A percentile compares a stretch with the other conserved stretches of the same genome.
phyloP scores from a whole-genome alignment of 2,329 filamentous ascomycete genomes.

The Zymoseptoria ardabiliae region DNA sequence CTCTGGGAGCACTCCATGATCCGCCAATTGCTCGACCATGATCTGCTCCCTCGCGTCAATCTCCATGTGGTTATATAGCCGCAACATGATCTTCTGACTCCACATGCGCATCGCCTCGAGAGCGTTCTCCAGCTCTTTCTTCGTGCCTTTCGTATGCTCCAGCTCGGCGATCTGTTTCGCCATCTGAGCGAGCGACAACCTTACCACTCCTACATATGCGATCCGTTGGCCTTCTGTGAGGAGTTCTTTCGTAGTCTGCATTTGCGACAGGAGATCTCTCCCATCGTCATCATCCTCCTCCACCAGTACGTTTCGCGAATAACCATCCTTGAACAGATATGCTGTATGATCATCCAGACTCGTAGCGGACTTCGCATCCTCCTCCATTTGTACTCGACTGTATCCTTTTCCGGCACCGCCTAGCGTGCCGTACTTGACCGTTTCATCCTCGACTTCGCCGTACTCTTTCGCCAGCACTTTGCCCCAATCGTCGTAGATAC shows the following conservation, averaged over 20 bases:
- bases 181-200: slow-evolving; percentile 74
- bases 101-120: slow-evolving; percentile 85
- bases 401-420: slow-evolving; percentile 93
- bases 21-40: slow-evolving; percentile 95
- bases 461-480: slow-evolving; percentile 77
- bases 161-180: slow-evolving; percentile 58
- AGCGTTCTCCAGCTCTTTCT: slow-evolving; percentile 63
- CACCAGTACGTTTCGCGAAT: slow-evolving; percentile 51
- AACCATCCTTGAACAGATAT: slow-evolving; percentile 78
- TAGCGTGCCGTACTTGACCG: slow-evolving; percentile 65
- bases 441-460: slow-evolving; percentile 59
- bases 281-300: slow-evolving; percentile 66
- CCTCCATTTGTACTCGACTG: slow-evolving; percentile 87
- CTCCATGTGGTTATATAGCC: slow-evolving; percentile 93
- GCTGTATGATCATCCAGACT: slow-evolving; percentile 97
- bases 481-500: slow-evolving; percentile 93
- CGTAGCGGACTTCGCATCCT: slow-evolving; percentile 86
- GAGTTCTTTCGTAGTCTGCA: slow-evolving; percentile 92
- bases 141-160: slow-evolving; percentile 56
- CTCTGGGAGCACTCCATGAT: slow-evolving; percentile 77
- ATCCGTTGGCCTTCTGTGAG: slow-evolving; percentile 93
- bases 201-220: slow-evolving; percentile 86
- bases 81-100: slow-evolving; percentile 97
- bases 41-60: slow-evolving; percentile 85
- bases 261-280: slow-evolving; percentile 75